Evolutionary conservation across 768 basidiomycete species (phyloP), one percentile per base, ranked within the genome.

Genomic region (Lactarius deliciosus): DNA sequence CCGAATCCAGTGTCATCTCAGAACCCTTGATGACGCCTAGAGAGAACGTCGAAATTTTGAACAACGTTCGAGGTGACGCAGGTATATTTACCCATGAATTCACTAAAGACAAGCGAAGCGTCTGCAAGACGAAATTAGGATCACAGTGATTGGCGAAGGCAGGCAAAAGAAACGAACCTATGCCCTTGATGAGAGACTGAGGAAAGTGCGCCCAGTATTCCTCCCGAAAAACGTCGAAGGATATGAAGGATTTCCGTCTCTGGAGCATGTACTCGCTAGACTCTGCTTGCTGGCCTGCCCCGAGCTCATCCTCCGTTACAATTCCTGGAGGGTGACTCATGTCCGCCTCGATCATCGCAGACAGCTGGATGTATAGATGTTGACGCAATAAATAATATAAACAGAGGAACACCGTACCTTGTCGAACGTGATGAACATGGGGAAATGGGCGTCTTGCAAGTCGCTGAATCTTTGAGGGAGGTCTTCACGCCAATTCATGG

Each of bases 391-490:
- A 2, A 13, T 7, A 69, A 57, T 15, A 20, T 16, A 43, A 34
- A 16, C 13, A 13, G 25, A 58, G 30, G 34, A 28, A 34, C 30
- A 30, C 50, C 81, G 55, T 68, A 87, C 89, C 61, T 80, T 79
- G 70, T 90, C 84, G 61, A 85, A 88, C 0, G 89, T 88, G 4
- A 89, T 73, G 64, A 91, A 91, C 58, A 91, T 75, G 0, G 90
- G 90, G 63, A 91, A 91, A 71, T 91, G 83, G 0, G 79, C 69
- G 41, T 87, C 86, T 45, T 78, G 73, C 16, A 91, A 76, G n/a
- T 81, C 79, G 60, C 86, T 87, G 65, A 82, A 91, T 47, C 72
- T 78, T 25, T 68, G 63, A 4, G 89, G 89, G 7, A 88, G 77
- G 68, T 82, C 77, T 18, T 65, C 75, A 13, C 79, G 75, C 78